These are phyloP conservation scores for Lactifluus rugatus DNA, from an alignment of 768 basidiomycete species.

Conservation along the genomic window DNA sequence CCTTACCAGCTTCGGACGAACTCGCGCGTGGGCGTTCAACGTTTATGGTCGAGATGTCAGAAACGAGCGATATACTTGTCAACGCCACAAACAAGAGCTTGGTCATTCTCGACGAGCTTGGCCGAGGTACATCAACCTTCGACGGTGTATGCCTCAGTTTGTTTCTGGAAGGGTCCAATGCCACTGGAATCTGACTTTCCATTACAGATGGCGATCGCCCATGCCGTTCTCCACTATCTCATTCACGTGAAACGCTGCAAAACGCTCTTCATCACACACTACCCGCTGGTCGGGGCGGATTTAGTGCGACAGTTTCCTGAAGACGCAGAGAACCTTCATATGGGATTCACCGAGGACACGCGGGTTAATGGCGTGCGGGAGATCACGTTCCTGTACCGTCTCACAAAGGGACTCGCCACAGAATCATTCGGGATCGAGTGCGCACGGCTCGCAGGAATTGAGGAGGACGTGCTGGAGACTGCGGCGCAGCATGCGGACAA, in stretches of 20 bases:
- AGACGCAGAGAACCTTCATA: conserved; percentile 71
- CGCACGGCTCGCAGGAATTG: conserved; percentile 76
- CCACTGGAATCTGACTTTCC: conserved; percentile 27
- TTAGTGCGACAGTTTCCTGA: conserved; percentile 49
- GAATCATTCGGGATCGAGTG: conserved; percentile 93
- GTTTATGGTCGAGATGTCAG: conserved; percentile 95
- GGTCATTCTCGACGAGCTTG: conserved; percentile 85
- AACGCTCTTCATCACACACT: conserved; percentile 92
- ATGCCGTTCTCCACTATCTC: conserved; percentile 68
- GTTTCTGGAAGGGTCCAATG: neutral
- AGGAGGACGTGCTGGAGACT: conserved; percentile 51
- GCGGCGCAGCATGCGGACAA: conserved; percentile 45
- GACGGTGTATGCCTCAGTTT: conserved; percentile 49
- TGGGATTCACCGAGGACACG: conserved; percentile 67
- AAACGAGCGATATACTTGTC: conserved; percentile 83
- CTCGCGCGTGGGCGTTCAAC: conserved; percentile 80
- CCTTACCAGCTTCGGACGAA: conserved; percentile 67
- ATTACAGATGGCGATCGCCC: conserved; percentile 74
- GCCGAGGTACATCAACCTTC: conserved; percentile 85
- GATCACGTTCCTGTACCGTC: conserved; percentile 79
- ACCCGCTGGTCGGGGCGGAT: conserved; percentile 71
- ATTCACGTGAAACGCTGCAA: conserved; percentile 49
- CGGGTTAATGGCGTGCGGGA: conserved; percentile 65
- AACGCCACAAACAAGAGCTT: conserved; percentile 66
- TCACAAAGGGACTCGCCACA: conserved; percentile 62